Percentiles rank a stretch among this genome's conserved stretches.
Conservation (phyloP, 2,329 filamentous ascomycete species). For the Neopestalotiopsis sp. region DNA sequence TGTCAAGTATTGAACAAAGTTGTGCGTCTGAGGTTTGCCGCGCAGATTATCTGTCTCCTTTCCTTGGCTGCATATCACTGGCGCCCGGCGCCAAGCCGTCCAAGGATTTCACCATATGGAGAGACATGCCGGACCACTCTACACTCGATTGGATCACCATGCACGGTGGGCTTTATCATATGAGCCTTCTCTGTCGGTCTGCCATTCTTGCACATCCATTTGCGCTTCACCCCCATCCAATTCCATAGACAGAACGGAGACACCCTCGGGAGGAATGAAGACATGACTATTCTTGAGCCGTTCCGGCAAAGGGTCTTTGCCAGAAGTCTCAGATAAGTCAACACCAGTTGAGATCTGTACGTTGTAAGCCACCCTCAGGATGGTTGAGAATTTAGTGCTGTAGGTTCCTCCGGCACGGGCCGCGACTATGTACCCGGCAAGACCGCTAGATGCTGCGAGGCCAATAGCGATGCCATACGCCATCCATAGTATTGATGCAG, state of each 20-base stretch:
- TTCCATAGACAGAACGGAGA: background rate
- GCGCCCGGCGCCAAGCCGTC: too few species aligned
- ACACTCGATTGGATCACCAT: too few species aligned
- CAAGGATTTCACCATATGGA: too few species aligned
- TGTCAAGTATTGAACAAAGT: too few species aligned
- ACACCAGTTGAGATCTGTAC: background rate
- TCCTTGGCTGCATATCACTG: too few species aligned
- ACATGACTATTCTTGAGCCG: background rate
- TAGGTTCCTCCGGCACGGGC: background rate
- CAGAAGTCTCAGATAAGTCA: background rate
- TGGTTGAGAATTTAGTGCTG: slow-evolving; percentile 6
- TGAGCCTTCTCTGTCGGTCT: background rate
- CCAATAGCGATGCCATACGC: background rate
- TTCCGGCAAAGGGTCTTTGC: background rate
- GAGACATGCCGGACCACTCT: too few species aligned
- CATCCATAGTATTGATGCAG: background rate
- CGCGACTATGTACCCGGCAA: background rate
- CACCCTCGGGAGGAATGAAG: background rate
- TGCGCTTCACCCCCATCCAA: background rate
- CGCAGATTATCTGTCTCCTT: too few species aligned
- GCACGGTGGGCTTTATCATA: background rate
- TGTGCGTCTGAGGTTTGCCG: too few species aligned
- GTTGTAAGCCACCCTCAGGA: background rate
- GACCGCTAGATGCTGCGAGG: background rate
- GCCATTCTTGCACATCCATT: background rate